A percentile compares a stretch with the other conserved stretches of the same genome.
Evolutionary conservation across 495 filamentous ascomycete species (phyloP).

Genomic region (Penicillium chermesinum): DNA sequence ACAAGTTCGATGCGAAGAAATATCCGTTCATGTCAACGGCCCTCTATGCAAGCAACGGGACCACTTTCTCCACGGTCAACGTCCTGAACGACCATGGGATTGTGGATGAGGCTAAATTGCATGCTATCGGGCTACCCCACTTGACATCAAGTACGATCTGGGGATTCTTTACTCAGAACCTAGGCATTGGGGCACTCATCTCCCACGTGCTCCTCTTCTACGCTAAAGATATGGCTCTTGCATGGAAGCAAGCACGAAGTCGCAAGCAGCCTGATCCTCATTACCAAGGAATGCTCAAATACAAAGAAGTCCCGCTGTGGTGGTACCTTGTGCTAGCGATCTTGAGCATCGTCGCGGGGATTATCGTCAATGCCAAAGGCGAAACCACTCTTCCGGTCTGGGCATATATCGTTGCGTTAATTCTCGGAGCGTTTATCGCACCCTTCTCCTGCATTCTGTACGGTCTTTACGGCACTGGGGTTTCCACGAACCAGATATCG

Average conservation of each 20-base stretch:
- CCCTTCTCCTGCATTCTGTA: slow-evolving; percentile 27
- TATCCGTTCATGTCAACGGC: slow-evolving; percentile 49
- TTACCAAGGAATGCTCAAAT: slow-evolving; percentile 39
- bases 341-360: slow-evolving; percentile 35
- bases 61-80: slow-evolving; percentile 7
- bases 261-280: slow-evolving; percentile 35
- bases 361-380: slow-evolving; percentile 40
- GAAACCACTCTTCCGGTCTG: slow-evolving; percentile 49
- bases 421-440: slow-evolving; percentile 22
- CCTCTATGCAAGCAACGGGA: slow-evolving; percentile 26
- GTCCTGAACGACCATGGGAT: slow-evolving; percentile 29
- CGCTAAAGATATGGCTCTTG: slow-evolving; percentile 21
- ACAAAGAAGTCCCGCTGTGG: slow-evolving; percentile 46
- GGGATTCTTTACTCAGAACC: slow-evolving; percentile 11
- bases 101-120: slow-evolving; percentile 21
- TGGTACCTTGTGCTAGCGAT: slow-evolving; percentile 25
- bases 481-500: slow-evolving; percentile 27
- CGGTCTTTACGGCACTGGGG: slow-evolving; percentile 22
- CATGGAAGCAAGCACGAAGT: slow-evolving; percentile 21
- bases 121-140: slow-evolving; percentile 22
- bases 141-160: slow-evolving; percentile 15
- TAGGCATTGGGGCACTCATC: slow-evolving; percentile 25
- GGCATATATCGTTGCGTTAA: slow-evolving; percentile 45
- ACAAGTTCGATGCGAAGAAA: slow-evolving; percentile 43
- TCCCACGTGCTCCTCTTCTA: slow-evolving; percentile 25